phyloP scores from a whole-genome alignment of 2,329 filamentous ascomycete genomes.

The Sarocladium oryzae region DNA sequence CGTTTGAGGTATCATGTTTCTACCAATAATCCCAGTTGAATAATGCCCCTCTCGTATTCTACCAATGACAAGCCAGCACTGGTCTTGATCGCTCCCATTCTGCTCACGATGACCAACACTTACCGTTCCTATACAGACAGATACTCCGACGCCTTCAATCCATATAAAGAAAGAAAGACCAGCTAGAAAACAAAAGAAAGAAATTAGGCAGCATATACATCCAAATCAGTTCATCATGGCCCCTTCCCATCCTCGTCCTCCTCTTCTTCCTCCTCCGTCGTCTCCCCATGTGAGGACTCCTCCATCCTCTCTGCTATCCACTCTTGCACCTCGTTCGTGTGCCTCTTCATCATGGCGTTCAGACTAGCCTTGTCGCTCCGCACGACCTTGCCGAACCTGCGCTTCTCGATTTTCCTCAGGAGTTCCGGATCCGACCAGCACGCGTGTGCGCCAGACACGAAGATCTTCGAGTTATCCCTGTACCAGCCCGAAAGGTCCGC shows the following conservation, averaged over 20 bases:
- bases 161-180: neutral
- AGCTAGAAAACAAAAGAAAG: neutral
- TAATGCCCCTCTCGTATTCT: too few species aligned
- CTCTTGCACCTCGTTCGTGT: conserved; percentile 42
- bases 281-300: conserved; percentile 31
- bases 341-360: conserved; percentile 49
- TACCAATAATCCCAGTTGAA: too few species aligned
- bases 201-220: neutral
- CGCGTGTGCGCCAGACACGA: conserved; percentile 66
- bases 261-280: conserved; percentile 41
- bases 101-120: too few species aligned
- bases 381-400: conserved; percentile 53
- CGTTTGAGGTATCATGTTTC: too few species aligned
- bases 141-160: neutral
- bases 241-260: conserved; percentile 36
- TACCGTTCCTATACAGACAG: neutral
- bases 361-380: conserved; percentile 43
- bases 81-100: too few species aligned
- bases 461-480: conserved; percentile 71
- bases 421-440: conserved; percentile 65
- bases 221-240: neutral
- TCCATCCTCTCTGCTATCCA: conserved; percentile 35
- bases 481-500: conserved; percentile 75
- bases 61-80: too few species aligned
- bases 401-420: conserved; percentile 51